Evolutionary conservation across 441 rosid genomes (phyloP), one percentile per base, ranked within the genome.

Genomic region (Macaranga tanarius): DNA sequence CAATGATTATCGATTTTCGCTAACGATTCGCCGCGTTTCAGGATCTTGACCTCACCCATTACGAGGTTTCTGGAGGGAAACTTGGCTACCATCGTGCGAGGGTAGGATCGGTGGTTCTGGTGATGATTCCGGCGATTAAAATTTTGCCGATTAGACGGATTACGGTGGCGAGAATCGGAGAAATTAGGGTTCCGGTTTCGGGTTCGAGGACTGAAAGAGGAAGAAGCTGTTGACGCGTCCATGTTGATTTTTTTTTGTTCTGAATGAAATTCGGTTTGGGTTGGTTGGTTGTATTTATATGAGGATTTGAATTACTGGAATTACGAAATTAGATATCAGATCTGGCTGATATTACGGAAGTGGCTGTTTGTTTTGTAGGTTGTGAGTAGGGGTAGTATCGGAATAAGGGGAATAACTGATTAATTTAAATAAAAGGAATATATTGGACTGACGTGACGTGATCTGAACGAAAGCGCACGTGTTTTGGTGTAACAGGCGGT

Each of bases 21-120:
- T 68, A 88, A 62, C 8, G 88, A 17, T 68, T 88, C 93, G 22
- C 91, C 91, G 65, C 96, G 96, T 70, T 84, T 88, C 72, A 88
- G 71, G 79, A 90, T 88, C 89, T 80, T 87, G 56, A 90, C 89
- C 75, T 87, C 80, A 38, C 84, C 96, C 83, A 83, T 81, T 19
- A 85, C 84, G 31, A 85, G 85, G 66, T 79, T 80, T 51, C 38
- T 74, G 5, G 84, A 45, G 1, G 88, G 84, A 70, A 77, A 54
- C 72, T 71, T 80, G 19, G 69, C 75, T 56, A 73, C 82, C 70
- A 79, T 68, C 23, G 84, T 52, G n/a, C 77, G 67, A 15, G 62
- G 52, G 12, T 26, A 51, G 7, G 59, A 15, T 11, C 51, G 65
- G 26, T 7, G 59, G 13, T 20, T 6, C 4, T 38, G 3, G 44